phyloP scores from a whole-genome alignment of 768 basidiomycete species.

The Psilocybe subaeruginosa region DNA sequence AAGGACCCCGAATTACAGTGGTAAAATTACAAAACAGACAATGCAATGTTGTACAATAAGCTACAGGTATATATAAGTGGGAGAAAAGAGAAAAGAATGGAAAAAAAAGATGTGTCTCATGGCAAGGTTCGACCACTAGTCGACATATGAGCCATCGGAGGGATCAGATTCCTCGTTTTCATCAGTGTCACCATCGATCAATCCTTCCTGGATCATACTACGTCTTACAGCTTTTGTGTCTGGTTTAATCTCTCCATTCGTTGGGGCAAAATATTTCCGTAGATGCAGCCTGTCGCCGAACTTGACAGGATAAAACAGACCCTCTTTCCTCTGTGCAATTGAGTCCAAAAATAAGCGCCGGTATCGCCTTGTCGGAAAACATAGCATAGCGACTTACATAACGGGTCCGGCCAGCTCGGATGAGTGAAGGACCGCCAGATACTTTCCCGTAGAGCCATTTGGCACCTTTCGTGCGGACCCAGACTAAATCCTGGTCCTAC shows the following conservation, averaged over 20 bases:
- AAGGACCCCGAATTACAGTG: too few species aligned
- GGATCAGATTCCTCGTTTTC: slow-evolving; percentile 10
- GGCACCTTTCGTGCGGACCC: slow-evolving; percentile 53
- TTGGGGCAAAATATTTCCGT: slow-evolving; percentile 64
- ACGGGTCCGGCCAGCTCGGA: slow-evolving; percentile 48
- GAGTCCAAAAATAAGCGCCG: slow-evolving; percentile 13
- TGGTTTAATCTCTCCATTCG: slow-evolving; percentile 71
- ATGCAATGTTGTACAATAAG: too few species aligned
- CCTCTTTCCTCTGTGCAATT: slow-evolving; percentile 22
- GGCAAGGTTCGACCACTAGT: background rate
- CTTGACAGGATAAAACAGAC: slow-evolving; percentile 57
- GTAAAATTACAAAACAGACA: too few species aligned
- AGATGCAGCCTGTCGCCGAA: slow-evolving; percentile 44
- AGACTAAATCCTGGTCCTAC: slow-evolving; percentile 51
- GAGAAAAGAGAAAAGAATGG: background rate
- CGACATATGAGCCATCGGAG: slow-evolving; percentile 6
- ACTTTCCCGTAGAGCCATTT: slow-evolving; percentile 57
- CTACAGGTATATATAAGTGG: background rate
- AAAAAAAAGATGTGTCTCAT: background rate
- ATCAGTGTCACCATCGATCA: slow-evolving; percentile 33
- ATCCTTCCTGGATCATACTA: slow-evolving; percentile 52
- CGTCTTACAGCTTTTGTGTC: slow-evolving; percentile 47
- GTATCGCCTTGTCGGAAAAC: background rate
- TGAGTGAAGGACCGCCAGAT: slow-evolving; percentile 38
- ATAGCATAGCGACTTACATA: slow-evolving; percentile 35